Evolutionary conservation across 2,329 filamentous ascomycete species (phyloP).

Genomic region (Diaporthe nobilis): DNA sequence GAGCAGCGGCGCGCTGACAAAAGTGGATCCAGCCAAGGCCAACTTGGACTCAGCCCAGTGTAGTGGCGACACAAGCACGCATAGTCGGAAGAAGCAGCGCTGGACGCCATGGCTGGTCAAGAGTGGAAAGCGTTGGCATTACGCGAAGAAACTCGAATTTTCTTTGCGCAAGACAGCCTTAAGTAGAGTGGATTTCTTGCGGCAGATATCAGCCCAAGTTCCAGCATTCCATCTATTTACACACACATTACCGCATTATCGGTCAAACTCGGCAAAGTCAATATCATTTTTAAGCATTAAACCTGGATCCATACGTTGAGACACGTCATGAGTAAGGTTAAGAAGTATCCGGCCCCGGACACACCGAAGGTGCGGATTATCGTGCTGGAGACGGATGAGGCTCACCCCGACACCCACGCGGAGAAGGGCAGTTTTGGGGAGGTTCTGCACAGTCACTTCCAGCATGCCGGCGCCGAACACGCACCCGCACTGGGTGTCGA

Average conservation of each 20-base stretch:
- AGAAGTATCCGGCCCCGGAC: not conserved
- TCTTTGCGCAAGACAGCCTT: not conserved
- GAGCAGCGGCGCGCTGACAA: not conserved
- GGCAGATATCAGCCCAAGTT: not conserved
- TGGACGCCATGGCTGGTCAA: constrained; percentile 16
- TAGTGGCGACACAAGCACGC: constrained; percentile 23
- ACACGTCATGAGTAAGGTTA: not conserved
- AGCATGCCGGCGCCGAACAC: constrained; percentile 64
- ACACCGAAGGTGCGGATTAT: constrained; percentile 54
- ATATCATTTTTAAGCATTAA: not conserved
- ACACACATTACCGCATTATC: no score
- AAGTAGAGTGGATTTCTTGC: not conserved
- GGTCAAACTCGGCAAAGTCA: not conserved
- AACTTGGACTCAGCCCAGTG: not conserved
- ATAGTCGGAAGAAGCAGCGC: constrained; percentile 8
- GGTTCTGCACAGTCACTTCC: constrained; percentile 66
- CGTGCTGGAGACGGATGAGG: constrained; percentile 71
- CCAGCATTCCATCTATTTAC: not conserved
- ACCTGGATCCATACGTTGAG: no score
- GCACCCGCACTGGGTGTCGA: constrained; percentile 62
- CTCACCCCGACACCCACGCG: constrained; percentile 64
- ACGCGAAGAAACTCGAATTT: not conserved
- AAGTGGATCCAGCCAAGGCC: constrained; percentile 10
- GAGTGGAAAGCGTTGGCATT: constrained; percentile 12
- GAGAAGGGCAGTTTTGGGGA: constrained; percentile 68